These are phyloP conservation scores for Micromonas commoda DNA, from an alignment of 139 green algal species.

Conservation along the genomic window DNA sequence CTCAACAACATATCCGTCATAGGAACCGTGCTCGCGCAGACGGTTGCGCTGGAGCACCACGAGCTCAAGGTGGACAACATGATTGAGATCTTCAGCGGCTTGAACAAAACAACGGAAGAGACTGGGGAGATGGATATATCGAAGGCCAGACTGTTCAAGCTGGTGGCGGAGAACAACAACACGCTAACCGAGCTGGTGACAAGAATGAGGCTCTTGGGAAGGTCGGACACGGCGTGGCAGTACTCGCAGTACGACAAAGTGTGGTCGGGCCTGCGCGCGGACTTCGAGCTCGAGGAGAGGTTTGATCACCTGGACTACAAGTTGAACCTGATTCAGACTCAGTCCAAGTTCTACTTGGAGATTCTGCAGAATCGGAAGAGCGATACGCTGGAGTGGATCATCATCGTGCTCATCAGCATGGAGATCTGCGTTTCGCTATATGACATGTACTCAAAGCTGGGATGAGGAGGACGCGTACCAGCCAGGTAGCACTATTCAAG, in stretches of 20 bases:
- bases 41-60: conserved; percentile 49
- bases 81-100: conserved; percentile 41
- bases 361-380: conserved; percentile 55
- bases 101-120: conserved; percentile 47
- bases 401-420: conserved; percentile 47
- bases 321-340: conserved; percentile 47
- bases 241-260: conserved; percentile 49
- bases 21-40: conserved; percentile 44
- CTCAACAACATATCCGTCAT: conserved; percentile 51
- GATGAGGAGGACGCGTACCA: too few species aligned
- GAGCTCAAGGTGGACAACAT: conserved; percentile 42
- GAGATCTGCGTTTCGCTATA: conserved; percentile 50
- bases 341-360: conserved; percentile 51
- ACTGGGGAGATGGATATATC: conserved; percentile 47
- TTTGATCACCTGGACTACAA: conserved; percentile 49
- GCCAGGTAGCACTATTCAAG: too few species aligned
- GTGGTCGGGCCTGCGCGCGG: conserved; percentile 43
- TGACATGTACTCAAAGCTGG: too few species aligned
- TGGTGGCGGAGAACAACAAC: conserved; percentile 48
- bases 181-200: conserved; percentile 49
- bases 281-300: conserved; percentile 53
- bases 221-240: conserved; percentile 49
- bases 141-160: conserved; percentile 47
- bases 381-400: conserved; percentile 51
- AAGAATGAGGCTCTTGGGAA: conserved; percentile 40